Evolutionary conservation across 2,329 filamentous ascomycete species (phyloP), one percentile per base, ranked within the genome.

Genomic region (Zymoseptoria pseudotritici): DNA sequence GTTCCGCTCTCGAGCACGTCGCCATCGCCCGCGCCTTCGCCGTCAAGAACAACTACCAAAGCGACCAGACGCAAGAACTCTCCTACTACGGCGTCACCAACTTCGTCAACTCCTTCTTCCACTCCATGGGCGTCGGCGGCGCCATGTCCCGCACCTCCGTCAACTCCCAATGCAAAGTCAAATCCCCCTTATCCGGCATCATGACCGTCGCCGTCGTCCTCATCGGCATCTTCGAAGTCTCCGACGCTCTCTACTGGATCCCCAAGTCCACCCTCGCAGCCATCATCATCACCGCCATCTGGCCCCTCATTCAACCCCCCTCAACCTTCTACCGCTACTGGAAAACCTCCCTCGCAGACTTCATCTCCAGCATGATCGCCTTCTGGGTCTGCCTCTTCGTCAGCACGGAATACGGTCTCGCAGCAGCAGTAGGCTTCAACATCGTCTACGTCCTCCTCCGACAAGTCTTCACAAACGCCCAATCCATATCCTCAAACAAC

Each of bases 81-180:
- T 82, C 82, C 59, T 87, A 85, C 65, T 80, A 86, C 2, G 85
- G 59, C 60, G 58, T 68, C 51, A 64, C 63, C 36, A 68, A 66
- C 51, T 65, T 68, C 54, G 78, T 85, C 73, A 87, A 86, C 72
- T 82, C 81, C 53, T 83, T 86, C 72, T 87, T 88, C 71, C 82
- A 83, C 21, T 77, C 81, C 9, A 86, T 87, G 82, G 78, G 83
- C n/a, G 77, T 86, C 11, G 83, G 84, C 11, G 86, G 84, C 22
- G 85, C 84, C 63, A 87, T 88, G 82, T 86, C 84, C 0, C 78
- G 85, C 9, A 87, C 85, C 1, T 84, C 86, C 8, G 84, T 88
- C 67, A 88, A 87, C 75, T 86, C 83, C 0, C 79, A 83, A 29
- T 85, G 83, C 55, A 80, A 82, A 36, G 85, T 87, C 66, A 81